phyloP scores from a whole-genome alignment of 352 stramenopile genomes.

The Globisporangium polare region DNA sequence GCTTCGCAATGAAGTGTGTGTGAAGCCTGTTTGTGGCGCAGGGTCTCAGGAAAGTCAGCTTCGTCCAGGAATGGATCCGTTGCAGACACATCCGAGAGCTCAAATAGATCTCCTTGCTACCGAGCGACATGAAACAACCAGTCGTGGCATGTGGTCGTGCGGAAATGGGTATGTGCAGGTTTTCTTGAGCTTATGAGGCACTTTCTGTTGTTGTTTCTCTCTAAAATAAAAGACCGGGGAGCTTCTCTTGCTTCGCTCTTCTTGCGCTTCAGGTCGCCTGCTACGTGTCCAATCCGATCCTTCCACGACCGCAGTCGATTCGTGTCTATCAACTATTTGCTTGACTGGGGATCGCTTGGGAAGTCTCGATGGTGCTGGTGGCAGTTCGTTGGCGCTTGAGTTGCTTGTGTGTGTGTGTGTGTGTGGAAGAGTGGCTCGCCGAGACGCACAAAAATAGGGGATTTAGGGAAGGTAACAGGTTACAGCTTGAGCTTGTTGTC shows the following conservation, averaged over 20 bases:
- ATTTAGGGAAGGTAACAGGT: neutral
- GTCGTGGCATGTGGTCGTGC: neutral
- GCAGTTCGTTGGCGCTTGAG: too few species aligned
- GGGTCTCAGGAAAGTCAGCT: too few species aligned
- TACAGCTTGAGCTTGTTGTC: conserved; percentile 75
- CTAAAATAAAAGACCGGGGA: conserved; percentile 4
- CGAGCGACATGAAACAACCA: too few species aligned
- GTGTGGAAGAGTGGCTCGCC: neutral
- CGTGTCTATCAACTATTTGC: conserved; percentile 1
- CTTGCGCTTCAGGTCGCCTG: neutral
- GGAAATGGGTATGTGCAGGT: neutral
- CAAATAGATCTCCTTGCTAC: neutral
- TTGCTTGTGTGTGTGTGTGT: neutral
- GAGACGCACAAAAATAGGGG: conserved; percentile 5
- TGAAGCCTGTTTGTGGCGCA: too few species aligned
- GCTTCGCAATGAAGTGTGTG: too few species aligned
- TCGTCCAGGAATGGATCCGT: too few species aligned
- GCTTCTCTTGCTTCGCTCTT: neutral
- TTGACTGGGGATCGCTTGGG: neutral
- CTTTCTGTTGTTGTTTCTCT: neutral
- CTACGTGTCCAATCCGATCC: neutral
- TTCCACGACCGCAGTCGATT: neutral
- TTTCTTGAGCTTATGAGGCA: neutral
- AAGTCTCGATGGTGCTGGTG: neutral
- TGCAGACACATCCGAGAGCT: too few species aligned